Base-by-base conservation (phyloP, 805 yeast species). In the Wickerhamiella domercqiae region DNA sequence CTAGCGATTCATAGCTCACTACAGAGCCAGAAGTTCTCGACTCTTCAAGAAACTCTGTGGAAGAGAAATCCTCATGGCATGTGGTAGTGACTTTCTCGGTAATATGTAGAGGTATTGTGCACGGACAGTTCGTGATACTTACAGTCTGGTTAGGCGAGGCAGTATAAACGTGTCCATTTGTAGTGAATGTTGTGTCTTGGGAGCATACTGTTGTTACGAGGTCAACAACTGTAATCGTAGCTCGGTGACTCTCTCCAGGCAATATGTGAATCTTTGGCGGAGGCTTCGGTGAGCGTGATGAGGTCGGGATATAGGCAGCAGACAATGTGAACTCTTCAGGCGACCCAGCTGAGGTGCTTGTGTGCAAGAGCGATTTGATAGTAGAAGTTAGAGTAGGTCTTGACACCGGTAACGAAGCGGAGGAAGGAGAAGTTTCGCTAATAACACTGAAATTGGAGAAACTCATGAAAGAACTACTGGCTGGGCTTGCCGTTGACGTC, bases 111-210 rank as follows among this genome's bases (percentile, higher is more conserved):
- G 39, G 22, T 3, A 40, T n/a, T 2, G 44, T 40, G 28, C 41
- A 40, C 14, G 44, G 44, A 25, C 43, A 40, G 29, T 37, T 38
- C 3, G 43, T 40, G 14, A 40, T 30, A 16, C 39, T 36, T 15
- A 37, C n/a, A 20, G 40, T 37, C 18, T 39, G 35, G 19, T 40
- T 40, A 2, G 29, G 16, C 7, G 43, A 21, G 5, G 35, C 40
- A 3, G 43, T 36, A 24, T 26, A 32, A 2, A 28, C 31, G 15
- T n/a, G 15, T 4, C 43, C 43, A 21, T 36, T 39, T 11, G 40
- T 39, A 13, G 29, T 14, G 9, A 38, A 5, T 11, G 40, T 34
- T 3, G 40, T 38, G 5, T 5, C 38, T 3, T 15, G 3, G 5
- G 40, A 15, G 29, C 34, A 34, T 13, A 21, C 21, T 11, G 40